These are phyloP conservation scores for Galium porrigens DNA, from an alignment of 305 asterid genomes.

Conservation along the genomic window DNA sequence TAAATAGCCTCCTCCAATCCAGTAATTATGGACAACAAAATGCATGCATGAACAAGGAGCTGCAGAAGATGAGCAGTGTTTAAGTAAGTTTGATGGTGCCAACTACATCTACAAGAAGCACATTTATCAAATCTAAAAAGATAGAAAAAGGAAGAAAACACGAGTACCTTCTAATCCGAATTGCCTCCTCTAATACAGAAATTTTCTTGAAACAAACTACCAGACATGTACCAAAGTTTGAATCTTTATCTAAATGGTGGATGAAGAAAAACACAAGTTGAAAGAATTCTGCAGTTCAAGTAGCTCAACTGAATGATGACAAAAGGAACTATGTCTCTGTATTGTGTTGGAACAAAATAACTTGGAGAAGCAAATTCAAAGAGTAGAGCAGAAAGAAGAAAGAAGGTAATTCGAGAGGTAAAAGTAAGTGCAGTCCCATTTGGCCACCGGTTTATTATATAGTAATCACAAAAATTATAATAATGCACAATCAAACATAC, in stretches of 20 bases:
- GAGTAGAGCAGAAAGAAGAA: background rate
- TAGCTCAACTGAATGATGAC: background rate
- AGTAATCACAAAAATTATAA: too few species aligned
- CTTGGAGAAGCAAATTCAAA: background rate
- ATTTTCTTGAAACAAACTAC: conserved; percentile 45
- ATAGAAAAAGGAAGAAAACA: background rate
- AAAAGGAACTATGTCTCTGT: too few species aligned
- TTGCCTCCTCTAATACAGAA: conserved; percentile 75
- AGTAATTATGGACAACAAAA: conserved; percentile 26
- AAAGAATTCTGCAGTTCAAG: too few species aligned
- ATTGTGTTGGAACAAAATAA: conserved; percentile 8
- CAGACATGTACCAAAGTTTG: conserved; percentile 23
- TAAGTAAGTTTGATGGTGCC: background rate
- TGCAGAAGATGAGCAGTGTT: too few species aligned
- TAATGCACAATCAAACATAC: too few species aligned
- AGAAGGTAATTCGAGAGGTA: too few species aligned
- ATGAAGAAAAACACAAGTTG: background rate
- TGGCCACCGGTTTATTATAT: too few species aligned
- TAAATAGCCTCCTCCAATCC: conserved; percentile 81
- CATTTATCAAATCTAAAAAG: background rate
- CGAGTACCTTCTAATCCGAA: conserved; percentile 54
- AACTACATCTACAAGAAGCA: background rate
- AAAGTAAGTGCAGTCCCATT: background rate
- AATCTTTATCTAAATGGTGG: conserved; percentile 25
- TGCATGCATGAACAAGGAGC: background rate